Percentiles rank a stretch among this genome's conserved stretches.
Evolutionary conservation across 148 eudicot genomes (phyloP).

Genomic region (Rhododendron williamsianum): DNA sequence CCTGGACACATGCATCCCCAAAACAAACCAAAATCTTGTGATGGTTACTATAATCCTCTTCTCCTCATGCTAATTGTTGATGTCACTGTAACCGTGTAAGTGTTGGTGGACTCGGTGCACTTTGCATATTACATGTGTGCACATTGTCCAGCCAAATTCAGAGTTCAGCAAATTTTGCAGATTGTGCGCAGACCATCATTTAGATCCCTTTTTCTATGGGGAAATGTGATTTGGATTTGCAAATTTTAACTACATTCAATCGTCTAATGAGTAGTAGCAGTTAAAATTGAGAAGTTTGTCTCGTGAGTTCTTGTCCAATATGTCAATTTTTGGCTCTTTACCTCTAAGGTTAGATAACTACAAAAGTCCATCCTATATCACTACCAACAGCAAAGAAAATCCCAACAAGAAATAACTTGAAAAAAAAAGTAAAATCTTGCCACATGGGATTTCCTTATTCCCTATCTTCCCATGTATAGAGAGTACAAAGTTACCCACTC

Average conservation of each 20-base stretch:
- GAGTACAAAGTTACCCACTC: background rate
- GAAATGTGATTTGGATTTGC: background rate
- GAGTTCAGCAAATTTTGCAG: background rate
- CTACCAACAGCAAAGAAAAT: background rate
- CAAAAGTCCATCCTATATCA: background rate
- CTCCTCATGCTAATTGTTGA: background rate
- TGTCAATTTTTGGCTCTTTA: background rate
- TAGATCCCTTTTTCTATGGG: background rate
- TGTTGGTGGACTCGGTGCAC: background rate
- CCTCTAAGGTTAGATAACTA: background rate
- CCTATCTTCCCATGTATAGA: background rate
- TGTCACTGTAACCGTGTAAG: background rate
- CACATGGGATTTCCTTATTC: background rate
- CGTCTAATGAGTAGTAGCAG: background rate
- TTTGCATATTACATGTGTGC: background rate
- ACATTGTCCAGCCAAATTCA: background rate
- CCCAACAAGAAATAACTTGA: background rate
- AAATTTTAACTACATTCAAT: background rate
- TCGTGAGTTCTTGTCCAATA: background rate
- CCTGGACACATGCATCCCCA: constrained; percentile 34
- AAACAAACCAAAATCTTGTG: background rate
- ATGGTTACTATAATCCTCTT: background rate
- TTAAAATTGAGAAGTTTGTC: background rate
- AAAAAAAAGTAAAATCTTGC: background rate
- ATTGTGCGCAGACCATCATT: background rate